Evolutionary conservation across 1,284 basidiomycete species (phyloP).

Genomic region (Trichosporon sp.): DNA sequence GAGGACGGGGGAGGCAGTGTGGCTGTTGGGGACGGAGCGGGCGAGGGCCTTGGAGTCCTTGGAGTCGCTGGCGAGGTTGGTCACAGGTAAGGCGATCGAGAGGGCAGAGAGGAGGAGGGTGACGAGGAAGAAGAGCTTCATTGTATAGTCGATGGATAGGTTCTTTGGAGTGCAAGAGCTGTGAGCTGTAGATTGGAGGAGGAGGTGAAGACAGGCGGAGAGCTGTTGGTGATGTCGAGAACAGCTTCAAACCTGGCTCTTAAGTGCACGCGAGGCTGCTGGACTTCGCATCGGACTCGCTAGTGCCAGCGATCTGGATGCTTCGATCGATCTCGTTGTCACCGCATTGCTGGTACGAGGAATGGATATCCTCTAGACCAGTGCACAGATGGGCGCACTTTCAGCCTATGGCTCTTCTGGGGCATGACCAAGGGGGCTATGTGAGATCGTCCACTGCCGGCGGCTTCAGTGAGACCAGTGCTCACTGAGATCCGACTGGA

Average conservation of each 20-base stretch:
- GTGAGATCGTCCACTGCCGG: too few species aligned
- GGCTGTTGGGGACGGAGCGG: neutral
- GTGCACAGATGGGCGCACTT: too few species aligned
- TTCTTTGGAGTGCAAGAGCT: too few species aligned
- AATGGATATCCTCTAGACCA: too few species aligned
- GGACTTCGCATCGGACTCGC: neutral
- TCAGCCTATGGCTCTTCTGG: too few species aligned
- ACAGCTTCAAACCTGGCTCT: neutral
- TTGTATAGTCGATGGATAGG: neutral
- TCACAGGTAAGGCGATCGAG: neutral
- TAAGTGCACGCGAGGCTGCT: too few species aligned
- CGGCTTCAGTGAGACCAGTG: neutral
- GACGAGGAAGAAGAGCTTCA: neutral
- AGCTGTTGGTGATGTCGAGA: neutral
- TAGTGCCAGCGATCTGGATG: neutral
- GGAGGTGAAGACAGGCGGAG: neutral
- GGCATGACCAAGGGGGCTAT: too few species aligned
- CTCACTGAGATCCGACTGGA: neutral
- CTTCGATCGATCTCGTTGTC: neutral
- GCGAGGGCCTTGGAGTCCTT: neutral
- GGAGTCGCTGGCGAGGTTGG: too few species aligned
- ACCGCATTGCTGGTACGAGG: neutral
- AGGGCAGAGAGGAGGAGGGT: neutral
- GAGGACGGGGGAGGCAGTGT: neutral
- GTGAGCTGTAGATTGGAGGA: too few species aligned